Evolutionary conservation across 352 stramenopile species (phyloP), one percentile per base, ranked within the genome.

Genomic region (Globisporangium parvum): DNA sequence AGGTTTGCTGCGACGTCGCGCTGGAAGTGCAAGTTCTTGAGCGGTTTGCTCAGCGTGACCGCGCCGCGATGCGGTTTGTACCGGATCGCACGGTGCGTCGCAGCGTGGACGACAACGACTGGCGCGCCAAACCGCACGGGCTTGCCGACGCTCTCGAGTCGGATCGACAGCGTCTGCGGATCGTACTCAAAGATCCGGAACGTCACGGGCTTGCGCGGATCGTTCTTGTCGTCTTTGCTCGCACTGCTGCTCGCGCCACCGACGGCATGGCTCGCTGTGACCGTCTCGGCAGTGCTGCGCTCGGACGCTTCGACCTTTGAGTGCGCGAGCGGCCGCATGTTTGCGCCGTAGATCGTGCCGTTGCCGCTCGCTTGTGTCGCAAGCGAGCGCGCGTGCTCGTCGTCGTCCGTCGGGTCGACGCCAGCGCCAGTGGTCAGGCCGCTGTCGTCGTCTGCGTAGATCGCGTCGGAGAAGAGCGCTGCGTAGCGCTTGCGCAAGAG

Each of bases 141-240:
- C 45, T 80, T 55, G 0, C 80, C 80, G 6, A 91, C 66, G 42
- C 60, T 76, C 14, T 61, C 51, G 51, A 87, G 80, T 3, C 66
- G 52, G 37, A 91, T 71, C 40, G 73, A 55, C n/a, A 80, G 69
- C 26, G 69, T 78, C 55, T 65, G 64, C 0, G 69, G 55, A 42
- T 88, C 76, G 46, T 84, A 85, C 56, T 84, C 72, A 56, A 88
- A 91, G 33, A 91, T 69, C 47, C 78, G 63, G 63, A 91, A 91
- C 48, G 75, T 74, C 51, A 88, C 71, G 20, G 76, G 76, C 17
- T 73, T 65, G 31, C 55, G 57, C 15, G 54, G 59, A 12, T 66
- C 51, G 2, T n/a, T 23, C 39, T 56, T 49, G 24, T 54, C 48
- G 26, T 33, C 47, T 23, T 39, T 26, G 21, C 23, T 23, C 41